Conservation (phyloP, 2,329 filamentous ascomycete genomes). For the Fusarium concolor region DNA sequence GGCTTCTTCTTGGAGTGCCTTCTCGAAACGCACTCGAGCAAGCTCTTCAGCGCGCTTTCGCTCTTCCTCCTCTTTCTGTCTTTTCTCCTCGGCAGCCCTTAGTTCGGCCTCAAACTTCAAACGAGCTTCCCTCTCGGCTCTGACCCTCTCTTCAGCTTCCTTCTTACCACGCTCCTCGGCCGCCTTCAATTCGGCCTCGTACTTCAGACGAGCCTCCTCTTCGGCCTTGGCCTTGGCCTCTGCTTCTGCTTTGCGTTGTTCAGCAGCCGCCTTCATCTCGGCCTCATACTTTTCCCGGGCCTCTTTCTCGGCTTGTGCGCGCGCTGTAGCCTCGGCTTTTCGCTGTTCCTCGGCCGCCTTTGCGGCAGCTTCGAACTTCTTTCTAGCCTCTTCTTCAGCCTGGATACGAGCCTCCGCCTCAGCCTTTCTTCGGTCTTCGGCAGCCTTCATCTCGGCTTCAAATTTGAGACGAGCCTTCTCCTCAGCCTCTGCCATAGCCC, state of each 20-base stretch:
- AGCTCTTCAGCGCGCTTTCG: conserved; percentile 60
- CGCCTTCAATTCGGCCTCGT: conserved; percentile 58
- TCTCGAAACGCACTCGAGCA: conserved; percentile 56
- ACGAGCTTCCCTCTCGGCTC: conserved; percentile 54
- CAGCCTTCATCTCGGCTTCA: conserved; percentile 57
- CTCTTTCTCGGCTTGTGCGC: conserved; percentile 51
- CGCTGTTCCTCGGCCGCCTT: conserved; percentile 52
- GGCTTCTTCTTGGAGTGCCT: conserved; percentile 56
- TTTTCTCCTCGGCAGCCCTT: conserved; percentile 58
- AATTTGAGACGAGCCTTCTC: conserved; percentile 61
- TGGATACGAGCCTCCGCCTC: conserved; percentile 59
- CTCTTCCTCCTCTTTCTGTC: conserved; percentile 55
- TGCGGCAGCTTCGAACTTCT: conserved; percentile 59
- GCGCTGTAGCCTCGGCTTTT: conserved; percentile 36
- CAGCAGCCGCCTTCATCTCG: conserved; percentile 58
- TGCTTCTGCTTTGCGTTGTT: conserved; percentile 58
- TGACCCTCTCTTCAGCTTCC: conserved; percentile 60
- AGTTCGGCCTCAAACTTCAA: conserved; percentile 56
- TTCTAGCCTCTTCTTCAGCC: conserved; percentile 59
- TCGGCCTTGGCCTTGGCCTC: conserved; percentile 60
- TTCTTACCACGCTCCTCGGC: conserved; percentile 61
- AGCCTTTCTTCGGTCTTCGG: conserved; percentile 59
- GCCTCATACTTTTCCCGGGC: conserved; percentile 61
- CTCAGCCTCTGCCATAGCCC: conserved; percentile 58
- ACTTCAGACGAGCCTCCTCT: conserved; percentile 60